Evolutionary conservation across 2,329 filamentous ascomycete genomes (phyloP), one percentile per base, ranked within the genome.

Genomic region (Periconia digitata): DNA sequence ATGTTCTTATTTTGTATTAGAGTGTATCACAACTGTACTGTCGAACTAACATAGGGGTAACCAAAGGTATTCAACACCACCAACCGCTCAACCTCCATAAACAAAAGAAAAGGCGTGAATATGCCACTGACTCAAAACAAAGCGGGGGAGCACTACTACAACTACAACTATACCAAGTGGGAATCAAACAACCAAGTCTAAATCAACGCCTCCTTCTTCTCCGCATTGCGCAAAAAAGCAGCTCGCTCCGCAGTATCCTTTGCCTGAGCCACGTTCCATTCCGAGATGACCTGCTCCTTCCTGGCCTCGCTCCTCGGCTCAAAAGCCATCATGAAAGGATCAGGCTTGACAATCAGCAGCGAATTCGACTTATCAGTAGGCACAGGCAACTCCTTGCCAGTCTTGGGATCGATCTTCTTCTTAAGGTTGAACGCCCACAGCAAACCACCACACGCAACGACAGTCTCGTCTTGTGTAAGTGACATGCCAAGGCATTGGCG

Each of bases 401-500:
- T 75, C 1, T 53, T 46, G 0, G 74, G 68, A 47, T 78, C 70
- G 3, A 74, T 60, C 69, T 81, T 81, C 53, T 72, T 73, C 45
- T 76, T 75, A 43, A 82, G 48, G 59, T 74, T 74, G 65, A 74
- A 77, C 3, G 66, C 70, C 72, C 74, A 76, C 49, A 73, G 68
- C n/a, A 82, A 62, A 13, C 75, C 74, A 17, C 78, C 77, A 49
- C 77, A 80, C 0, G 76, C 76, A 6, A 79, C 72, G 6, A 81
- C 56, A n/a, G 76, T 66, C 56, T 79, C 76, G 44, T 79, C 76
- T 58, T 85, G 81, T 21, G 81, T 84, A 39, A 86, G 78, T 46
- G 80, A 79, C 69, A 84, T 80, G 5, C 83, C 84, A 4, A 85
- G 76, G 57, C 84, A 87, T 13, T 79, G 78, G 52, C 84, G 77